phyloP scores from a whole-genome alignment of 257 asterid genomes.

The Buddleja alternifolia region DNA sequence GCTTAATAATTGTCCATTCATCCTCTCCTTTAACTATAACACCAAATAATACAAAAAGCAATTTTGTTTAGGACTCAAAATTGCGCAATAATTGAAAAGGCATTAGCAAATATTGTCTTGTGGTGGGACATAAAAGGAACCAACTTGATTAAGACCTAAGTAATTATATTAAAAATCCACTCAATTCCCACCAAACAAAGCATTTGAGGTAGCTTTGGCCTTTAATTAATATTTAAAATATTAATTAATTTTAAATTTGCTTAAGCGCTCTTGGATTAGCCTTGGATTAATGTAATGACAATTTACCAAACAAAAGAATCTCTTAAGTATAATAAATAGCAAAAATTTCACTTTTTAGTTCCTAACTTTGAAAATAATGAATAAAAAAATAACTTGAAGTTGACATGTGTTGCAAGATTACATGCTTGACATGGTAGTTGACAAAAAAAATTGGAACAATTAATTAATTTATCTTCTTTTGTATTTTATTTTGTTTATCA shows the following conservation, averaged over 20 bases:
- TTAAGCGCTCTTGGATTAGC: not conserved
- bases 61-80: conserved; percentile 29
- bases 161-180: not conserved
- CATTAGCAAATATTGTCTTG: not conserved
- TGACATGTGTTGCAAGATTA: no score
- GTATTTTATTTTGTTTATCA: no score
- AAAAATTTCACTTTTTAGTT: no score
- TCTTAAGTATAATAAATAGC: no score
- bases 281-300: not conserved
- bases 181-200: conserved; percentile 28
- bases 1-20: no score
- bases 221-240: not conserved
- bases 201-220: not conserved
- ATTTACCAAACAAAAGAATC: no score
- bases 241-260: not conserved
- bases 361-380: no score
- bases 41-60: not conserved
- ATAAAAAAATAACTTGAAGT: no score
- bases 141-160: conserved; percentile 27
- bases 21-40: no score
- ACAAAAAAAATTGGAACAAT: no score
- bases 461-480: no score
- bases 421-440: no score
- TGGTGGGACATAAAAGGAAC: conserved; percentile 24
- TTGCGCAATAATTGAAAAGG: conserved; percentile 1